phyloP scores from a whole-genome alignment of 2,329 filamentous ascomycete species.

The Pyricularia sp. region DNA sequence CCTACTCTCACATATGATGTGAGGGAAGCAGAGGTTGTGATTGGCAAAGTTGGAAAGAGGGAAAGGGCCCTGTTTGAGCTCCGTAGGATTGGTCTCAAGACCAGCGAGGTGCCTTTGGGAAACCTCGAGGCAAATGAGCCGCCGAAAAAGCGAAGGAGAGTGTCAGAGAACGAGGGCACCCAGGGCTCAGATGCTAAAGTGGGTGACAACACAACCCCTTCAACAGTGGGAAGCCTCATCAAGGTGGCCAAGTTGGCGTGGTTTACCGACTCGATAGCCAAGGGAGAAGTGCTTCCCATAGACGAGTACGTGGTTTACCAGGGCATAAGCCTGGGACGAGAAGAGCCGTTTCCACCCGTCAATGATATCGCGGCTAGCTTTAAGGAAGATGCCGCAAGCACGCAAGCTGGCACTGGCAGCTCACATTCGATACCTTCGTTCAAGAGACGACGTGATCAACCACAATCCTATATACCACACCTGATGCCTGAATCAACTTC shows the following conservation, averaged over 20 bases:
- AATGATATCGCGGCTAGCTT: not conserved
- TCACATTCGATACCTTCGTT: slow-evolving; percentile 8
- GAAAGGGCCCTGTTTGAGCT: slow-evolving; percentile 68
- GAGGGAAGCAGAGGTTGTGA: slow-evolving; percentile 56
- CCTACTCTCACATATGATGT: slow-evolving; percentile 56
- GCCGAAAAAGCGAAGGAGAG: slow-evolving; percentile 4
- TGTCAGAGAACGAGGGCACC: slow-evolving; percentile 5
- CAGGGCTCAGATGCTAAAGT: not conserved
- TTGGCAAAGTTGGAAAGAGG: slow-evolving; percentile 60
- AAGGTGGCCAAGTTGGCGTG: slow-evolving; percentile 46
- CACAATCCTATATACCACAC: slow-evolving; percentile 11
- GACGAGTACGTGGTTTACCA: slow-evolving; percentile 41
- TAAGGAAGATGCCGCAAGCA: not conserved
- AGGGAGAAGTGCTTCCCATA: slow-evolving; percentile 30
- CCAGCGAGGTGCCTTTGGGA: slow-evolving; percentile 29
- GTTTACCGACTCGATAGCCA: slow-evolving; percentile 39
- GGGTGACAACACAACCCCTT: not conserved
- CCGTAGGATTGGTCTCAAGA: slow-evolving; percentile 48
- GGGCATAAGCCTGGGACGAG: slow-evolving; percentile 18
- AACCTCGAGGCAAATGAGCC: slow-evolving; percentile 5
- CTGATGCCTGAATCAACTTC: slow-evolving; percentile 62
- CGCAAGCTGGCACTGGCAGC: not conserved
- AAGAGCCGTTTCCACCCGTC: not conserved
- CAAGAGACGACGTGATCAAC: slow-evolving; percentile 4
- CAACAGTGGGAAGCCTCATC: slow-evolving; percentile 8